Conservation (phyloP, 2,329 filamentous ascomycete species). For the Aspergillus novoparasiticus region DNA sequence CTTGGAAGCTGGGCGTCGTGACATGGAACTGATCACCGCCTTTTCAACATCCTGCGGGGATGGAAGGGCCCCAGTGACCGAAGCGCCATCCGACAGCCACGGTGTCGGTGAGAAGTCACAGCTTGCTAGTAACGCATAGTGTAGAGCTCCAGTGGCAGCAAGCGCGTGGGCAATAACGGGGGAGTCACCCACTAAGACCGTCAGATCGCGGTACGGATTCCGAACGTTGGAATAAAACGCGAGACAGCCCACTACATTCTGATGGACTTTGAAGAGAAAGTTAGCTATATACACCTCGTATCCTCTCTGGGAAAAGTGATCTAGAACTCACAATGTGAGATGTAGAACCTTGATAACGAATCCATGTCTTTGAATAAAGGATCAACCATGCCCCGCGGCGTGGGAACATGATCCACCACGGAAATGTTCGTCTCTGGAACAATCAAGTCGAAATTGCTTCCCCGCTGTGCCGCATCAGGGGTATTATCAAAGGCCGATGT, state of each 20-base stretch:
- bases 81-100: conserved; percentile 29
- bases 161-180: conserved; percentile 51
- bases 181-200: conserved; percentile 48
- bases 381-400: conserved; percentile 48
- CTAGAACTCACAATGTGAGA: conserved; percentile 45
- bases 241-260: conserved; percentile 47
- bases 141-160: conserved; percentile 52
- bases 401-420: conserved; percentile 25
- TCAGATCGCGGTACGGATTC: conserved; percentile 54
- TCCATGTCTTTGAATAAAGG: conserved; percentile 51
- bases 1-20: conserved; percentile 36
- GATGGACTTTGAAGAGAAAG: conserved; percentile 31
- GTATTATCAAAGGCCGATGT: not conserved
- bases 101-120: conserved; percentile 37
- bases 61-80: conserved; percentile 18
- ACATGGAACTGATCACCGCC: conserved; percentile 32
- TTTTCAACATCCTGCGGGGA: conserved; percentile 32
- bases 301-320: not conserved
- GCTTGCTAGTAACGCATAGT: conserved; percentile 46
- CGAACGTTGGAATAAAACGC: conserved; percentile 50
- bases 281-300: conserved; percentile 17
- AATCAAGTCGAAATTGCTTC: not conserved
- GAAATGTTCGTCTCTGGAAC: conserved; percentile 5
- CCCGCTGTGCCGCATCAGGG: not conserved
- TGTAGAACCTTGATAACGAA: conserved; percentile 48